Evolutionary conservation across 257 asterid genomes (phyloP).

Genomic region (Eucommia ulmoides): DNA sequence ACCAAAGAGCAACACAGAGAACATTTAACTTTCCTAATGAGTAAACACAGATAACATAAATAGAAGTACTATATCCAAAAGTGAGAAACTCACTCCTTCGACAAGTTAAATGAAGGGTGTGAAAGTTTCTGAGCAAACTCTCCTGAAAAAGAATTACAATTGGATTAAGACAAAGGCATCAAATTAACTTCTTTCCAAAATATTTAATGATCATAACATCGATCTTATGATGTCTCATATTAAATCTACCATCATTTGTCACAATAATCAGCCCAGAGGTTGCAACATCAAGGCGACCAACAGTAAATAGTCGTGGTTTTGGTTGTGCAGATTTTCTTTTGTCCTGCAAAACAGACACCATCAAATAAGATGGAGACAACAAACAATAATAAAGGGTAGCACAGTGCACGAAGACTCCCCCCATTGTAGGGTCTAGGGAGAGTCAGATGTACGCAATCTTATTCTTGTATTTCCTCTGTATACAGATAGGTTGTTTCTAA

Average conservation of each 20-base stretch:
- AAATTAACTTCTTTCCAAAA: background rate
- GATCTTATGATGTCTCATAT: background rate
- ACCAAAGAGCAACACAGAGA: no score
- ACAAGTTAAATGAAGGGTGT: constrained; percentile 87
- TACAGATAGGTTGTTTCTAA: no score
- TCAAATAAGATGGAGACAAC: no score
- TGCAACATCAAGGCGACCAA: constrained; percentile 97
- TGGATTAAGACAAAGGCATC: background rate
- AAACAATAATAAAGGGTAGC: no score
- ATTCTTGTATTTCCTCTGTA: no score
- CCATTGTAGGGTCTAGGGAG: no score
- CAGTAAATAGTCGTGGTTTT: constrained; percentile 81
- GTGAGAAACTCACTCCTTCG: constrained; percentile 77
- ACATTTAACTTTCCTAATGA: background rate
- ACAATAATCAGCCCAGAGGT: constrained; percentile 88
- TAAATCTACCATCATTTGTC: constrained; percentile 78
- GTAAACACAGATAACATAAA: background rate
- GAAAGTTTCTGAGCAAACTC: constrained; percentile 86
- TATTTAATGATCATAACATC: background rate
- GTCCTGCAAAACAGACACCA: constrained; percentile 25
- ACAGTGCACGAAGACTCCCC: no score
- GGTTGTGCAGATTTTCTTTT: constrained; percentile 66
- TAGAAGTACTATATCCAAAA: no score
- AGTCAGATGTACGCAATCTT: no score
- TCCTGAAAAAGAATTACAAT: constrained; percentile 33